These are phyloP conservation scores for Kluyveromyces lactis DNA, from an alignment of 805 yeast genomes.

Conservation along the genomic window DNA sequence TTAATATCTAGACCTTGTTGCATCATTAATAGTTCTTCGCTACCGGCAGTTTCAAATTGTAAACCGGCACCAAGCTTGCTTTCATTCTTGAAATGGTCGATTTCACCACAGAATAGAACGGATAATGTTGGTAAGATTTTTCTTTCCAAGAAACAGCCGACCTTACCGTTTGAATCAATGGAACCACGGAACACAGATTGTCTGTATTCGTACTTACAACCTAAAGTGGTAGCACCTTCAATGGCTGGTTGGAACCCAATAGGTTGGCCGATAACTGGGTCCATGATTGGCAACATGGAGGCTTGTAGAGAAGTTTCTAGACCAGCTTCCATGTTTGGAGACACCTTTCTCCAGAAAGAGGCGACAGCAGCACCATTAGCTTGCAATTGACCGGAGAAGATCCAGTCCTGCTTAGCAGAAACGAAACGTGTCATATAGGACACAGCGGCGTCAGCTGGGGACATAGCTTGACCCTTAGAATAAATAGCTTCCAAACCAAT, in stretches of 20 bases:
- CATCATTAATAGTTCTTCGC: slow-evolving; percentile 86
- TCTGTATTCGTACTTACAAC: slow-evolving; percentile 97
- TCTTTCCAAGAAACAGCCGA: slow-evolving; percentile 84
- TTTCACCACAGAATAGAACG: slow-evolving; percentile 81
- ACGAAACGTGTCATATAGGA: slow-evolving; percentile 87
- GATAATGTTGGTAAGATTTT: slow-evolving; percentile 88
- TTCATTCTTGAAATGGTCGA: slow-evolving; percentile 75
- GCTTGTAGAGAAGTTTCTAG: slow-evolving; percentile 79
- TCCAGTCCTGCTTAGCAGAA: slow-evolving; percentile 65
- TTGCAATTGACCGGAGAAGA: slow-evolving; percentile 86
- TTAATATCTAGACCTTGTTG: slow-evolving; percentile 82
- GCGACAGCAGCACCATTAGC: slow-evolving; percentile 87
- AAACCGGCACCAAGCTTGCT: slow-evolving; percentile 88
- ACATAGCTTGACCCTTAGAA: slow-evolving; percentile 57
- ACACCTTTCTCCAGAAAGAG: slow-evolving; percentile 89
- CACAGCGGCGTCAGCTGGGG: slow-evolving; percentile 86
- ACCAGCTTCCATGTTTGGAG: slow-evolving; percentile 93
- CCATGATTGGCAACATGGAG: slow-evolving; percentile 62
- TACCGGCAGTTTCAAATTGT: slow-evolving; percentile 92
- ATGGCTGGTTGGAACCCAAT: slow-evolving; percentile 76
- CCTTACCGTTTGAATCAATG: slow-evolving; percentile 84
- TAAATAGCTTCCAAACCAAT: slow-evolving; percentile 91
- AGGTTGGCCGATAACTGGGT: slow-evolving; percentile 68
- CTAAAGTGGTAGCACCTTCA: slow-evolving; percentile 88
- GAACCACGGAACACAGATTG: slow-evolving; percentile 94